phyloP scores from a whole-genome alignment of 192 early-diverging fungal species.

The Gryganskiella cystojenkinii region DNA sequence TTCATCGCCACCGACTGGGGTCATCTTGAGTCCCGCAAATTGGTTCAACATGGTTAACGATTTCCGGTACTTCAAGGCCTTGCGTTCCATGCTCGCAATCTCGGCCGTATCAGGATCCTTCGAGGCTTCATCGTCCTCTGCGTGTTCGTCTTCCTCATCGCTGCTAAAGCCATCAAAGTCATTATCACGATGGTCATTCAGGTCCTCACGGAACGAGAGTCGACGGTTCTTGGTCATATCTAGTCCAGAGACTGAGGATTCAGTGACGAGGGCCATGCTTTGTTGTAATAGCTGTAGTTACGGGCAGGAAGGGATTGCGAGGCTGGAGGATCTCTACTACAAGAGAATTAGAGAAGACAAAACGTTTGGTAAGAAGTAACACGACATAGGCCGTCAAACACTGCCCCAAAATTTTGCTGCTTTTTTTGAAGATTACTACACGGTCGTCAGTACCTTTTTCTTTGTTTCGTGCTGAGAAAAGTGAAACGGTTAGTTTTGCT shows the following conservation, averaged over 20 bases:
- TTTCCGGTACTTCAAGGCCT: constrained; percentile 40
- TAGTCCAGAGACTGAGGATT: background rate
- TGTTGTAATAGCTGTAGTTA: background rate
- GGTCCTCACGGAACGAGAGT: constrained; percentile 37
- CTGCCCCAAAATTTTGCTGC: too few species aligned
- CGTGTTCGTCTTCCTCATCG: constrained; percentile 27
- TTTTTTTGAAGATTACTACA: too few species aligned
- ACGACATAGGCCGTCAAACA: too few species aligned
- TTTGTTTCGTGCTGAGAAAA: too few species aligned
- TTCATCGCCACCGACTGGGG: background rate
- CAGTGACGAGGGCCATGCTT: constrained; percentile 32
- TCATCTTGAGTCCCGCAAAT: constrained; percentile 18
- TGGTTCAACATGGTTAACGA: constrained; percentile 45
- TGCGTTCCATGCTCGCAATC: constrained; percentile 38
- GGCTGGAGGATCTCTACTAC: background rate
- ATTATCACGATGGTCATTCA: constrained; percentile 40
- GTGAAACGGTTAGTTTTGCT: too few species aligned
- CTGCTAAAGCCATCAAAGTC: constrained; percentile 16
- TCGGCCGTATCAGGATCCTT: constrained; percentile 42
- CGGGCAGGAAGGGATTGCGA: background rate
- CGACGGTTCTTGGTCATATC: constrained; percentile 28
- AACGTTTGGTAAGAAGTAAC: too few species aligned
- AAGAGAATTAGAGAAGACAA: background rate
- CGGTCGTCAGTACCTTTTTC: too few species aligned
- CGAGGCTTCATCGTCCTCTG: constrained; percentile 17